A percentile compares a stretch with the other conserved stretches of the same genome.
Conservation (phyloP, 164 flowering plant species). For the Echeveria elegans region DNA sequence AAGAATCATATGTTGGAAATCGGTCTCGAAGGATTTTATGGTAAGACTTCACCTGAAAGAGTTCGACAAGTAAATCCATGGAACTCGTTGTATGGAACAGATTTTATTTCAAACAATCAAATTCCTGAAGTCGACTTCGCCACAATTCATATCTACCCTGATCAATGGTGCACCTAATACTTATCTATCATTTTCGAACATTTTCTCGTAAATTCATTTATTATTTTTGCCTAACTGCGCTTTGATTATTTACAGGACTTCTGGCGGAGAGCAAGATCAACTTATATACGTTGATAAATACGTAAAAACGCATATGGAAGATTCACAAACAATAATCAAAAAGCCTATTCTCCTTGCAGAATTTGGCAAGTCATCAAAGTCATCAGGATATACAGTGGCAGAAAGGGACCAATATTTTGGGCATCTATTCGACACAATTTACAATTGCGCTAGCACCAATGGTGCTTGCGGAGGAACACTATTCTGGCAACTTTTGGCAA, state of each 20-base stretch:
- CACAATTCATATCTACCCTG: slow-evolving; percentile 42
- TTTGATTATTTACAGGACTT: not conserved
- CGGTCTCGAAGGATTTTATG: slow-evolving; percentile 52
- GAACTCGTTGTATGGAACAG: slow-evolving; percentile 26
- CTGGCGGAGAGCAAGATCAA: slow-evolving; percentile 26
- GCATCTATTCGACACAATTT: slow-evolving; percentile 20
- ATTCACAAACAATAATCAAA: slow-evolving; percentile 21
- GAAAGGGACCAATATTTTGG: slow-evolving; percentile 29
- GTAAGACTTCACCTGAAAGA: slow-evolving; percentile 20
- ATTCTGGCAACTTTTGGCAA: slow-evolving; percentile 40
- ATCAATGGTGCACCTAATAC: slow-evolving; percentile 21
- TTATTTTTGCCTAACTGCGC: not conserved
- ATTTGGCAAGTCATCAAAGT: slow-evolving; percentile 40
- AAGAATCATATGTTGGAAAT: slow-evolving; percentile 36
- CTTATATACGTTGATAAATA: slow-evolving; percentile 22
- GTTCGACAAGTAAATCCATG: slow-evolving; percentile 13
- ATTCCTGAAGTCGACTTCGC: slow-evolving; percentile 32
- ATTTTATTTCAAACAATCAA: slow-evolving; percentile 41
- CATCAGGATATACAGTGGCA: slow-evolving; percentile 21
- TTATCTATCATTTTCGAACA: not conserved
- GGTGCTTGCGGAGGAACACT: slow-evolving; percentile 36
- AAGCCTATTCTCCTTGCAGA: slow-evolving; percentile 36
- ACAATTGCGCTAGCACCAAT: slow-evolving; percentile 20
- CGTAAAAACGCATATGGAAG: slow-evolving; percentile 28
- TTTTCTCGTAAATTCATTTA: too few relatives aligned